phyloP scores from a whole-genome alignment of 2,329 filamentous ascomycete genomes.

The Cryphonectria carpinicola region DNA sequence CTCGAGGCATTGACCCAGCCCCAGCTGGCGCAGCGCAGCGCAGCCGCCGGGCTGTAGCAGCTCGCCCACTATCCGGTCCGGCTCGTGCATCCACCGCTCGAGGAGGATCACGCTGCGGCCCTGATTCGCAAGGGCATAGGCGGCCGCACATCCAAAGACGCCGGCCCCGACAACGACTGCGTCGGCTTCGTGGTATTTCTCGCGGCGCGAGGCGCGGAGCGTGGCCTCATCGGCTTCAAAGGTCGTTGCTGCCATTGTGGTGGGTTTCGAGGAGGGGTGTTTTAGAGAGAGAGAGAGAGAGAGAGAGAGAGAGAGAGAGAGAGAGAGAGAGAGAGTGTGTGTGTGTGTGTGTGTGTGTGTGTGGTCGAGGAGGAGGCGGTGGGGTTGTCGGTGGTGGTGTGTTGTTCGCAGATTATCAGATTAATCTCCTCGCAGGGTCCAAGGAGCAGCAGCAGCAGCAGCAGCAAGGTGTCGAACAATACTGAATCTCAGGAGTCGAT shows the following conservation, averaged over 20 bases:
- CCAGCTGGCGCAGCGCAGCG: constrained; percentile 76
- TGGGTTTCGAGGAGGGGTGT: not conserved
- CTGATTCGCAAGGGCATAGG: constrained; percentile 83
- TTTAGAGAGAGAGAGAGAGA: too few relatives aligned
- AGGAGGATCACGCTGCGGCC: constrained; percentile 89
- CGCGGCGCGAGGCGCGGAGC: constrained; percentile 52
- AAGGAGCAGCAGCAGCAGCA: not conserved
- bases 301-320: too few relatives aligned
- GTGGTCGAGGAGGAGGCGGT: not conserved
- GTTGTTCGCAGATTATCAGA: not conserved
- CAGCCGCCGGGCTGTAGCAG: constrained; percentile 92
- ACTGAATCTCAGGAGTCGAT: not conserved
- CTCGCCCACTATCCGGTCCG: constrained; percentile 94
- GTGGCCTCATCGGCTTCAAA: constrained; percentile 37
- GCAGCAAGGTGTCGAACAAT: not conserved
- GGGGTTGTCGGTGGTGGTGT: not conserved
- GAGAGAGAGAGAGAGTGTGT: too few relatives aligned
- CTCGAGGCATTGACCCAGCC: constrained; percentile 80
- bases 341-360: not conserved
- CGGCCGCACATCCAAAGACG: constrained; percentile 84
- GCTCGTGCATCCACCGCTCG: constrained; percentile 87
- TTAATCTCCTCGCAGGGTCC: not conserved
- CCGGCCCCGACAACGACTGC: constrained; percentile 92
- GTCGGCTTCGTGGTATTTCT: constrained; percentile 69
- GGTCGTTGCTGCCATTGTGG: constrained; percentile 37